These are phyloP conservation scores for Gossypium schwendimanii DNA, from an alignment of 441 rosid genomes.

Conservation along the genomic window DNA sequence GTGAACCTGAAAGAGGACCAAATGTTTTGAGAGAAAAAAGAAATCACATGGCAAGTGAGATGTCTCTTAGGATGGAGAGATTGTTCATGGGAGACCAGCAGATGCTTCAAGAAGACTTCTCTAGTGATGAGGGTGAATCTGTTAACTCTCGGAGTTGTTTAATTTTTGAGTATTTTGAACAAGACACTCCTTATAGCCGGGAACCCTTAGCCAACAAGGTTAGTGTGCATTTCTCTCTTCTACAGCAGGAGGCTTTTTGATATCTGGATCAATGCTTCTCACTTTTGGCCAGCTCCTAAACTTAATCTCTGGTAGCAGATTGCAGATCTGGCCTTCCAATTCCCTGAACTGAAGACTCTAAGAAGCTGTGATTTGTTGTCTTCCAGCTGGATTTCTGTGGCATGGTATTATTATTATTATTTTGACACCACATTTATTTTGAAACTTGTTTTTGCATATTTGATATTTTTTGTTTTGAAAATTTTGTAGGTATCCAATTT, in stretches of 20 bases:
- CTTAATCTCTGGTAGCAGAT: constrained; percentile 34
- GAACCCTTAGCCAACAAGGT: constrained; percentile 80
- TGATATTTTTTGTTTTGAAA: constrained; percentile 10
- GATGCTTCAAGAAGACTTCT: constrained; percentile 36
- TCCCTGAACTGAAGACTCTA: constrained; percentile 55
- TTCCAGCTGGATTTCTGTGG: constrained; percentile 76
- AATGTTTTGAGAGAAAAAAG: constrained; percentile 28
- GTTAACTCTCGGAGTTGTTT: constrained; percentile 35
- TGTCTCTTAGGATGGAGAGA: constrained; percentile 34
- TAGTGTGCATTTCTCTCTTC: constrained; percentile 4
- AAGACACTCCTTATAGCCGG: constrained; percentile 59
- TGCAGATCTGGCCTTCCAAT: constrained; percentile 45
- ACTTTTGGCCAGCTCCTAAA: constrained; percentile 8
- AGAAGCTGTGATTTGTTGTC: constrained; percentile 64
- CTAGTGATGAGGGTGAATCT: constrained; percentile 60
- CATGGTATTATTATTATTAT: constrained; percentile 43
- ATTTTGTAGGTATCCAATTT: constrained; percentile 69
- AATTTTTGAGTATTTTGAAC: constrained; percentile 67
- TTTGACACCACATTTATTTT: constrained; percentile 1
- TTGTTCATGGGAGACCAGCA: constrained; percentile 35
- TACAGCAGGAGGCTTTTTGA: not conserved
- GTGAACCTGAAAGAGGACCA: constrained; percentile 43
- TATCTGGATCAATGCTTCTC: not conserved
- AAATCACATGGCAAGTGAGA: constrained; percentile 20
- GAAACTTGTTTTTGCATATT: not conserved